Evolutionary conservation across 108 stramenopile species (phyloP).

Genomic region (Nitzschia sp.): DNA sequence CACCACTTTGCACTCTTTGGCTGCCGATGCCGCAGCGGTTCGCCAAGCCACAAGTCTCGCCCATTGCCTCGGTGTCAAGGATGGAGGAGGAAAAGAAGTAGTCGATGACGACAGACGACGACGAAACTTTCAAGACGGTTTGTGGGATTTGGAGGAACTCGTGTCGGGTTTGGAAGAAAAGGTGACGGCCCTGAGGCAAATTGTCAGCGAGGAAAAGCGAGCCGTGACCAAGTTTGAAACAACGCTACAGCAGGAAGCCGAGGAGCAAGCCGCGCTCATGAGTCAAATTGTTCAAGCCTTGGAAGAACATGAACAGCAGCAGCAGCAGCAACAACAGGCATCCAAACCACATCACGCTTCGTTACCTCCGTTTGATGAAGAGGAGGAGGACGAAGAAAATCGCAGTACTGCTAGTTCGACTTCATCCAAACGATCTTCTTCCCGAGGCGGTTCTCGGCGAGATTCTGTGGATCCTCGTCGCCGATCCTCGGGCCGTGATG

Average conservation of each 20-base stretch:
- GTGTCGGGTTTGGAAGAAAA: constrained; percentile 34
- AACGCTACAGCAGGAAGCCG: constrained; percentile 23
- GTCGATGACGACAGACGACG: not conserved
- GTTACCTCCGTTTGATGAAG: no score
- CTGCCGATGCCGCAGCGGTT: constrained; percentile 35
- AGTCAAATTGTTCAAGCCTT: constrained; percentile 11
- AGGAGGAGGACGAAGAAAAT: not conserved
- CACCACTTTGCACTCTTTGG: constrained; percentile 22
- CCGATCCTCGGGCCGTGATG: not conserved
- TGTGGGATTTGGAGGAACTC: constrained; percentile 8
- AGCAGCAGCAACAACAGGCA: not conserved
- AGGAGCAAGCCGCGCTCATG: constrained; percentile 24
- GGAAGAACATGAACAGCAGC: not conserved
- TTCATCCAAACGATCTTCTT: not conserved
- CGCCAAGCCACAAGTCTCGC: constrained; percentile 28
- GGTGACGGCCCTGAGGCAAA: constrained; percentile 22
- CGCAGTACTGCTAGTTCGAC: not conserved
- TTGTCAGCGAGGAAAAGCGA: constrained; percentile 33
- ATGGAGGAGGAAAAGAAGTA: not conserved
- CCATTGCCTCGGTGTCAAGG: not conserved
- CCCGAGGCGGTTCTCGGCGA: not conserved
- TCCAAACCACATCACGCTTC: no score
- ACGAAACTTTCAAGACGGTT: not conserved
- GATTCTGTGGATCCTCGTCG: constrained; percentile 24
- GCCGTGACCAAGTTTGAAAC: constrained; percentile 40